Evolutionary conservation across 2,329 filamentous ascomycete species (phyloP), one percentile per base, ranked within the genome.

Genomic region (Allantophomopsis lycopodina): DNA sequence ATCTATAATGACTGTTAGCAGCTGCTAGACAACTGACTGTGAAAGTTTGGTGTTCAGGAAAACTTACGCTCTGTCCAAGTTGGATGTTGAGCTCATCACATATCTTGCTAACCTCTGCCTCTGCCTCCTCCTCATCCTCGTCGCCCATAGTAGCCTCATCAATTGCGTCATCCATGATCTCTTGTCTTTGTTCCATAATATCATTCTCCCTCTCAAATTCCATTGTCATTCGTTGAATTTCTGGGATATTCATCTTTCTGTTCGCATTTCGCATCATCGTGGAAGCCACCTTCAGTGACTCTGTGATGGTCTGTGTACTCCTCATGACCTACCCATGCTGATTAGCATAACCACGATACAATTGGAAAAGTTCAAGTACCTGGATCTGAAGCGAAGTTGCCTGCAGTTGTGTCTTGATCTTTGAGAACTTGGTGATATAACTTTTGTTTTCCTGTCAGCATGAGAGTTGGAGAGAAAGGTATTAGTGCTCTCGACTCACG

Each of bases 151-250:
- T 95, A 37, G 89, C 88, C 58, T 98, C 91, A 57, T 98, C 91
- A 44, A 98, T 91, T 15, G 87, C 89, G 60, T 96, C 91, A 56
- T 96, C 89, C 91, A 98, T 96, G 84, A 98, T 95, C 61, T 96
- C 91, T 60, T 96, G 88, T 47, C 91, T 76, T 63, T 96, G 87
- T 52, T 98, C 91, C 91, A 98, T 98, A 43, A 98, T 88, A 55
- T 96, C 91, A 62, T 96, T 98, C 62, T 98, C 91, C 53, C 85
- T 81, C 64, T 98, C 91, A 54, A 98, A 98, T 56, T 98, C 91
- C 88, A 95, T 94, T 15, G 91, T 89, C 56, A 98, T 98, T 42
- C 89, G 78, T 60, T 96, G 89, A 28, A 98, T 68, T 14, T 87
- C 87, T 1, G 91, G 91, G 2, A 98, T 76, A 57, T 98, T 96